These are phyloP conservation scores for Hygrocybe punicea DNA, from an alignment of 768 basidiomycete genomes.

Conservation along the genomic window DNA sequence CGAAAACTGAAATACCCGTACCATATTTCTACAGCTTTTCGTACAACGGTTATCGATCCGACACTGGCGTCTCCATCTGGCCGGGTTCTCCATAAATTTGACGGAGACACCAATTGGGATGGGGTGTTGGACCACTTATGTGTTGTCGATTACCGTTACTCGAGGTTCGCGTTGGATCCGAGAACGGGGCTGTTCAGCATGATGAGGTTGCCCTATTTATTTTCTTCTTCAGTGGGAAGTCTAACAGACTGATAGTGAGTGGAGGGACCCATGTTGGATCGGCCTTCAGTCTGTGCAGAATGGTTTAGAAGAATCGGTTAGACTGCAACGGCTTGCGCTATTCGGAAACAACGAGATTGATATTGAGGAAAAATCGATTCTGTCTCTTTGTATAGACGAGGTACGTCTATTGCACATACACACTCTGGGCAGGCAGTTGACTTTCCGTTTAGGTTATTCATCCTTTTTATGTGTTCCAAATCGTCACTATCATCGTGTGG, in stretches of 20 bases:
- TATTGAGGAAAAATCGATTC: slow-evolving; percentile 79
- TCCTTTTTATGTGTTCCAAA: slow-evolving; percentile 98
- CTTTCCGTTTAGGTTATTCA: slow-evolving; percentile 69
- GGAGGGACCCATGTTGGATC: slow-evolving; percentile 80
- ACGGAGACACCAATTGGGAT: slow-evolving; percentile 31
- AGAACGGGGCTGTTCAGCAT: slow-evolving; percentile 77
- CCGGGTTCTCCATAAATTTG: slow-evolving; percentile 24
- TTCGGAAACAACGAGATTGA: slow-evolving; percentile 89
- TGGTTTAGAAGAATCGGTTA: slow-evolving; percentile 54
- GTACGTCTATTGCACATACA: slow-evolving; percentile 38
- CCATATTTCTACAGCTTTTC: slow-evolving; percentile 76
- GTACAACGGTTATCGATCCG: slow-evolving; percentile 33
- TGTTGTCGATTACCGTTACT: slow-evolving; percentile 88
- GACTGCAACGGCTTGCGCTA: slow-evolving; percentile 64
- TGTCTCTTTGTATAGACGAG: slow-evolving; percentile 83
- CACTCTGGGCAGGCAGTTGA: not conserved
- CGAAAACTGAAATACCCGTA: slow-evolving; percentile 70
- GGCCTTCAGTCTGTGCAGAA: slow-evolving; percentile 56
- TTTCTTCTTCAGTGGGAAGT: not conserved
- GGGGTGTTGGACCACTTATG: slow-evolving; percentile 51
- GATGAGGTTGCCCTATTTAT: slow-evolving; percentile 52
- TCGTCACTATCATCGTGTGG: slow-evolving; percentile 93
- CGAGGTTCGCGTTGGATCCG: slow-evolving; percentile 83
- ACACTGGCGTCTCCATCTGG: slow-evolving; percentile 20
- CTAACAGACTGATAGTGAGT: slow-evolving; percentile 57